Conservation (phyloP, 495 filamentous ascomycete species). For the Penicillium verhagenii region DNA sequence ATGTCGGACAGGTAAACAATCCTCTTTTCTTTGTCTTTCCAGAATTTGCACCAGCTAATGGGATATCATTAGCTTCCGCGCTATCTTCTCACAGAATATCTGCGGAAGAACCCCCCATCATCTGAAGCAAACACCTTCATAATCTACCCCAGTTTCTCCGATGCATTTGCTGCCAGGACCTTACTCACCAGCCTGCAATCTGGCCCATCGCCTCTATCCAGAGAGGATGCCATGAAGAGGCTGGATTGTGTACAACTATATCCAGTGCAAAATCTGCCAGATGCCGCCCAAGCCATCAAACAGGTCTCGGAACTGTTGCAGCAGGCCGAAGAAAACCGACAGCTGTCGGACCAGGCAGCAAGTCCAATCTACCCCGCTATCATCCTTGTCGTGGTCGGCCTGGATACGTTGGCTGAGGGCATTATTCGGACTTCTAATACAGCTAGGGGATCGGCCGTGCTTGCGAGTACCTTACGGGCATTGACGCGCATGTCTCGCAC, state of each 20-base stretch:
- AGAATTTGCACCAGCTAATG: not conserved
- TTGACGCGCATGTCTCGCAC: constrained; percentile 34
- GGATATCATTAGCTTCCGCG: constrained; percentile 15
- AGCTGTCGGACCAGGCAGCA: constrained; percentile 1
- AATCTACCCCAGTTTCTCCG: constrained; percentile 75
- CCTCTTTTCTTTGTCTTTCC: not conserved
- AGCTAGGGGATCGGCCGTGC: constrained; percentile 35
- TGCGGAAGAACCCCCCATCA: constrained; percentile 6
- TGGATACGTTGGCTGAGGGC: constrained; percentile 40
- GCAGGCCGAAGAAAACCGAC: constrained; percentile 11
- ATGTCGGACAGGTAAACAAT: constrained; percentile 33
- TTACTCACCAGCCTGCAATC: constrained; percentile 48
- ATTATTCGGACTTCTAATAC: constrained; percentile 43
- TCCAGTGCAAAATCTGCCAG: constrained; percentile 35
- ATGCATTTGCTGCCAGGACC: constrained; percentile 73
- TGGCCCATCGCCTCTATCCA: constrained; percentile 19
- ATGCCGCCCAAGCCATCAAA: constrained; percentile 35
- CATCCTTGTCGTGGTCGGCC: constrained; percentile 37
- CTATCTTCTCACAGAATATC: constrained; percentile 12
- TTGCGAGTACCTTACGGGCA: constrained; percentile 34
- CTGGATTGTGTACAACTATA: constrained; percentile 42
- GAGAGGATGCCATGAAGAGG: constrained; percentile 31
- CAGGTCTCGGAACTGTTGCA: constrained; percentile 32
- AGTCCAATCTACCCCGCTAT: constrained; percentile 3
- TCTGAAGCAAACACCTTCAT: constrained; percentile 33